phyloP scores from a whole-genome alignment of 73 alveolate genomes.

The Loxodes magnus region DNA sequence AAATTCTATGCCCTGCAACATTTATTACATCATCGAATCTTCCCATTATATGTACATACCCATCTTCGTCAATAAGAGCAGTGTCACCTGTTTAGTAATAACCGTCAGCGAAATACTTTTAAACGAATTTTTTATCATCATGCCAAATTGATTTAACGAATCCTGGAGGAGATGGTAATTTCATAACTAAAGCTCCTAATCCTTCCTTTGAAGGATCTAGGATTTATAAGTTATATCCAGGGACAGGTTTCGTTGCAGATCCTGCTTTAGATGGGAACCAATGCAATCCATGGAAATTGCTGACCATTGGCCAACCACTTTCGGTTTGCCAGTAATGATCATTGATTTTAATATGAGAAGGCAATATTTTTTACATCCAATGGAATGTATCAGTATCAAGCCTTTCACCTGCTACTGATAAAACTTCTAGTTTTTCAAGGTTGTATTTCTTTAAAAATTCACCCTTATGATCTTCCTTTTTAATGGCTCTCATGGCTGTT shows the following conservation, averaged over 20 bases:
- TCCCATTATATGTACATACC: conserved; percentile 75
- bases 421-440: conserved; percentile 17
- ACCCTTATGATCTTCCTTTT: conserved; percentile 76
- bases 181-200: conserved; percentile 75
- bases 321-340: conserved; percentile 99
- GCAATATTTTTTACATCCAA: conserved; percentile 67
- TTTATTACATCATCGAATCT: conserved; percentile 84
- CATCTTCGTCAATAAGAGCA: conserved; percentile 74
- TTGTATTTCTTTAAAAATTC: conserved; percentile 54
- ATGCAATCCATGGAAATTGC: conserved; percentile 31
- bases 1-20: conserved; percentile 75
- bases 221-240: conserved; percentile 30
- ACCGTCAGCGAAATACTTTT: conserved; percentile 70
- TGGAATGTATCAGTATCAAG: conserved; percentile 59
- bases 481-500: conserved; percentile 98
- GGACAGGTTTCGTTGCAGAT: conserved; percentile 28
- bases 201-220: conserved; percentile 56
- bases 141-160: conserved; percentile 85
- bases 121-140: conserved; percentile 83
- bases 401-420: conserved; percentile 41
- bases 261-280: conserved; percentile 34
- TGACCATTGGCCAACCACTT: conserved; percentile 59
- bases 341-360: conserved; percentile 40
- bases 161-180: conserved; percentile 95
- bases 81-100: conserved; percentile 75